A percentile compares a stretch with the other conserved stretches of the same genome.
Evolutionary conservation across 169 alveolate genomes (phyloP).

Genomic region (Plasmodium billcollinsi): DNA sequence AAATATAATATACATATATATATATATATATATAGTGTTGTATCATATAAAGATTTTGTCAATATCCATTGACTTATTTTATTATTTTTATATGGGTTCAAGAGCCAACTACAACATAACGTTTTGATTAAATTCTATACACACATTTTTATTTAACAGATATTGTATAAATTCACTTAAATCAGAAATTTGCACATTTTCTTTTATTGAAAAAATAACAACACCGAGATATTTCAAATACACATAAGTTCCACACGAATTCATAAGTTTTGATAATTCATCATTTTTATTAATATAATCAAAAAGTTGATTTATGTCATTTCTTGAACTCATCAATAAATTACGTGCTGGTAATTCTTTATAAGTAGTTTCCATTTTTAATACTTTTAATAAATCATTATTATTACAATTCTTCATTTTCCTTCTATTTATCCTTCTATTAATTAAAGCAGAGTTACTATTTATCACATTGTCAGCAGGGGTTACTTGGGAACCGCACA

Average conservation of each 20-base stretch:
- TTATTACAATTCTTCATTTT: slow-evolving; percentile 17
- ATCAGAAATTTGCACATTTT: slow-evolving; percentile 22
- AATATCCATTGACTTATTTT: not conserved
- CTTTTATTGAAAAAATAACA: slow-evolving; percentile 43
- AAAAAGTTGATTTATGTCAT: slow-evolving; percentile 31
- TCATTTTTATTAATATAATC: slow-evolving; percentile 23
- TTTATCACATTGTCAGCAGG: not conserved
- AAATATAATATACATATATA: not conserved
- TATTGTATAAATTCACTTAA: slow-evolving; percentile 19
- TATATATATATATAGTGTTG: not conserved
- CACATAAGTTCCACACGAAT: slow-evolving; percentile 40
- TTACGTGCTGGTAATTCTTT: slow-evolving; percentile 38
- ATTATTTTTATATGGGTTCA: not conserved
- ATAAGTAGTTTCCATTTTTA: slow-evolving; percentile 24
- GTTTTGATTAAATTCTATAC: slow-evolving; percentile 46
- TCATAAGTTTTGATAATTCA: slow-evolving; percentile 28
- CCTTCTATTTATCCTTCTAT: slow-evolving; percentile 3
- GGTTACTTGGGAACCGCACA: slow-evolving; percentile 7
- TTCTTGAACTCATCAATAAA: slow-evolving; percentile 55
- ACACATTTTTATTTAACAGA: slow-evolving; percentile 36
- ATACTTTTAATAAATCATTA: slow-evolving; percentile 17
- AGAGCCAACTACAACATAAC: not conserved
- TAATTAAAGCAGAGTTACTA: not conserved
- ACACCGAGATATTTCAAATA: slow-evolving; percentile 35
- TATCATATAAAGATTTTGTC: not conserved